Evolutionary conservation across 129 eudicot genomes (phyloP), one percentile per base, ranked within the genome.

Genomic region (Cynara cardunculus): DNA sequence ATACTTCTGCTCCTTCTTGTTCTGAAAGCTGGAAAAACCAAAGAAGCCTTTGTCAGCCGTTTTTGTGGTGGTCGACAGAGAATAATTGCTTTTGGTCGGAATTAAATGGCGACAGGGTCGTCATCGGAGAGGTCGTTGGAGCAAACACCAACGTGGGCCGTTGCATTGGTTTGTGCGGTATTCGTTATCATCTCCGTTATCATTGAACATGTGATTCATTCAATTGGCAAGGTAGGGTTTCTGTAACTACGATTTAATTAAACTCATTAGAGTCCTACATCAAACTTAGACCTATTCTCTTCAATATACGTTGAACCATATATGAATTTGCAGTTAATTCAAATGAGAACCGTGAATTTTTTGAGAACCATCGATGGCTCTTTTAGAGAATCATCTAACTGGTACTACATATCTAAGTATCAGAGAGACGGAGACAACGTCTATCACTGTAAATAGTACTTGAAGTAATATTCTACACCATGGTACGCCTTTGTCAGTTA

Each of bases 111-210:
- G 37, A 85, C 18, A 1, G 85, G 83, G 3, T 72, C 91, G 2
- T 83, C 90, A 0, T 80, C 76, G 0, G 89, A 90, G 1, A 89
- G 89, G 80, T 79, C 93, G 2, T 75, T 90, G 37, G 86, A 89
- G 80, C 82, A 93, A 78, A 93, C 98, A 61, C 89, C 98, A 8
- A 93, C 98, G 12, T 93, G 98, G 98, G 93, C 96, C 2, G 98
- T 93, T 34, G 98, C 98, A 7, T 41, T 84, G 30, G 94, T 93
- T 64, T 93, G 98, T 71, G 89, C 91, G 1, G 86, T 86, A 37
- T 87, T 93, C 70, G 86, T 93, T 0, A 81, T 93, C 87, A 83
- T 93, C 18, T 93, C 97, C 3, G 73, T 91, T 39, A 27, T 84
- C 44, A 75, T 91, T 27, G 98, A 93, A 80, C 96, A 86, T 78